phyloP scores from a whole-genome alignment of 2,329 filamentous ascomycete species.

The Cercospora sp. region DNA sequence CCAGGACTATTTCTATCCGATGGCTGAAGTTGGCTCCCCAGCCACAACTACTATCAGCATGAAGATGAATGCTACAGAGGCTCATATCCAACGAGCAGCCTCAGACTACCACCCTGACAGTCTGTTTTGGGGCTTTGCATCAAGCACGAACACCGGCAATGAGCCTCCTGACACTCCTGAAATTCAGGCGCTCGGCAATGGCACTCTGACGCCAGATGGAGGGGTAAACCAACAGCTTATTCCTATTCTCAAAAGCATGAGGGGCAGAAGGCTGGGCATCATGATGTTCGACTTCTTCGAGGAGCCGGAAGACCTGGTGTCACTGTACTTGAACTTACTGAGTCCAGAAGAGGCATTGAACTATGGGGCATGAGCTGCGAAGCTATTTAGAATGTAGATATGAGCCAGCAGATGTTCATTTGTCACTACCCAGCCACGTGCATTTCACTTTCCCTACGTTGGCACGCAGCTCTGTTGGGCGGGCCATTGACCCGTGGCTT shows the following conservation, averaged over 20 bases:
- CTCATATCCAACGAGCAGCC: slow-evolving; percentile 45
- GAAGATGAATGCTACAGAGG: slow-evolving; percentile 48
- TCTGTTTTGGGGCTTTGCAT: slow-evolving; percentile 53
- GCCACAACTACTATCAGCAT: slow-evolving; percentile 44
- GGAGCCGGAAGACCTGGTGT: slow-evolving; percentile 45
- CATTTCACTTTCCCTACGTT: not conserved
- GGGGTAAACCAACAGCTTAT: slow-evolving; percentile 51
- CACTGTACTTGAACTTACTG: slow-evolving; percentile 40
- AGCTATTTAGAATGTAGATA: slow-evolving; percentile 3
- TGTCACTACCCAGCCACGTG: not conserved
- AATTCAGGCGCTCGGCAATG: slow-evolving; percentile 51
- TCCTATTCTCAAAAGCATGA: slow-evolving; percentile 40
- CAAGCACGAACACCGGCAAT: slow-evolving; percentile 45
- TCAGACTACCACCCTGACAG: slow-evolving; percentile 35
- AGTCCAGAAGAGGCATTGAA: slow-evolving; percentile 21
- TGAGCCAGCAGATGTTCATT: not conserved
- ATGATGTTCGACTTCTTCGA: slow-evolving; percentile 57
- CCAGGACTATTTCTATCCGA: slow-evolving; percentile 52
- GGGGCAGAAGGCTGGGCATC: slow-evolving; percentile 51
- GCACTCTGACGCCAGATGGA: slow-evolving; percentile 40
- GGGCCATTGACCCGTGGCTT: not conserved
- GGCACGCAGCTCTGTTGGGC: not conserved
- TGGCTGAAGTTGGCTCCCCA: slow-evolving; percentile 35
- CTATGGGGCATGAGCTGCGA: slow-evolving; percentile 7
- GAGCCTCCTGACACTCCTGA: slow-evolving; percentile 45